A percentile compares a stretch with the other conserved stretches of the same genome.
Conservation (phyloP, 306 rosid genomes). For the Astragalus glycyphyllos region DNA sequence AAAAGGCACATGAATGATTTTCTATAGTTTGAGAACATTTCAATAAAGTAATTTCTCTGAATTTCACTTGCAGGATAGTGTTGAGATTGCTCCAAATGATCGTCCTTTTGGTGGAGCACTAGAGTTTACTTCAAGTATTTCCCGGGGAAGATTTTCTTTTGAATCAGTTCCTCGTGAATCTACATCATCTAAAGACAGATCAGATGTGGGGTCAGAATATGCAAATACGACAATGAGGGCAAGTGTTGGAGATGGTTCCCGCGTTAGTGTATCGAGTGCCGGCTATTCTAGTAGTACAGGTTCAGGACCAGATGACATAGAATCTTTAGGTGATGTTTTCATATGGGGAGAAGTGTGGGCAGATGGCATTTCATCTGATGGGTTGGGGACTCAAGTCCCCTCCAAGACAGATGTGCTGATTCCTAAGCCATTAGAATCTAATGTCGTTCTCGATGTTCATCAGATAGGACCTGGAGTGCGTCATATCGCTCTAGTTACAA, state of each 20-base stretch:
- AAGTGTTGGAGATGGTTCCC: constrained; percentile 80
- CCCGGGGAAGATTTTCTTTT: constrained; percentile 57
- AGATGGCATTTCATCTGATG: constrained; percentile 64
- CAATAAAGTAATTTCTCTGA: constrained; percentile 27
- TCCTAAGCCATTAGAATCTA: constrained; percentile 84
- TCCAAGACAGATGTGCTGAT: constrained; percentile 61
- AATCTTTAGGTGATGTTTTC: constrained; percentile 90
- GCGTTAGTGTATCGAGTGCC: constrained; percentile 84
- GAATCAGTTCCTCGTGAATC: constrained; percentile 60
- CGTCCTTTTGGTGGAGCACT: constrained; percentile 60
- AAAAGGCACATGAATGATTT: not conserved
- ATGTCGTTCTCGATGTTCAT: constrained; percentile 90
- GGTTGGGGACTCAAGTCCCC: constrained; percentile 54
- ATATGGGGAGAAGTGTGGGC: constrained; percentile 93
- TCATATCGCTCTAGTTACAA: constrained; percentile 83
- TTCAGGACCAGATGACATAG: constrained; percentile 92
- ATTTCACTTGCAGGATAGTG: constrained; percentile 57
- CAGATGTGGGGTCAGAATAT: constrained; percentile 73
- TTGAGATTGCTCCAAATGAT: constrained; percentile 46
- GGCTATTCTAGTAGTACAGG: constrained; percentile 77
- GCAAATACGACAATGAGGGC: constrained; percentile 75
- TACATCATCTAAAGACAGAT: constrained; percentile 48
- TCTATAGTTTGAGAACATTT: constrained; percentile 26
- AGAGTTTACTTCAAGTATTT: constrained; percentile 57
- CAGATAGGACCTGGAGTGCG: constrained; percentile 80